These are phyloP conservation scores for Exobasidium cylindrosporum DNA, from an alignment of 1,284 basidiomycete genomes.

Conservation along the genomic window DNA sequence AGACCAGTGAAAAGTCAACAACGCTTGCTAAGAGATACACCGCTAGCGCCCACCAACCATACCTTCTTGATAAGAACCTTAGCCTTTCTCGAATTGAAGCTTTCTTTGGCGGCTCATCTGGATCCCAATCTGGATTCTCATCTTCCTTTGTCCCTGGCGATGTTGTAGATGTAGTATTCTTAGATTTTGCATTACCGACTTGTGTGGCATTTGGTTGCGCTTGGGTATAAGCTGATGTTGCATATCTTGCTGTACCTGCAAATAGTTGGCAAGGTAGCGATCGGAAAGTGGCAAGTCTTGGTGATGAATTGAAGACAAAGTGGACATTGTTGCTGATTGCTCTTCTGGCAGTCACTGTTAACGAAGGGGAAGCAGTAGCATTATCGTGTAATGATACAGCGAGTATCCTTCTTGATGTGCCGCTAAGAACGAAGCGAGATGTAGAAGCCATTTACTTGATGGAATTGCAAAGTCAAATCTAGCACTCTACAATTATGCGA, in stretches of 20 bases:
- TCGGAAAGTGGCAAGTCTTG: neutral
- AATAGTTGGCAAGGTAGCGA: neutral
- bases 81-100: slow-evolving; percentile 32
- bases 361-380: neutral
- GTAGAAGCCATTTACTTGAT: too few species aligned
- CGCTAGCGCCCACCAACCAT: slow-evolving; percentile 53
- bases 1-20: slow-evolving; percentile 62
- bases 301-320: neutral
- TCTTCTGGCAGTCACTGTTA: neutral
- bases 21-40: slow-evolving; percentile 41
- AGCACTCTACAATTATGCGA: too few species aligned
- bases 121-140: neutral
- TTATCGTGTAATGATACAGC: neutral
- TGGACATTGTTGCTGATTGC: neutral
- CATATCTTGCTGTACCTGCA: neutral
- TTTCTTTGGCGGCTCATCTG: slow-evolving; percentile 19
- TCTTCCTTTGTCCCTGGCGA: neutral
- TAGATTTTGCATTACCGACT: neutral
- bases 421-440: neutral
- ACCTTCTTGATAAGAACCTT: slow-evolving; percentile 41
- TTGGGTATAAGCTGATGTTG: slow-evolving; percentile 1
- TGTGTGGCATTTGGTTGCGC: neutral
- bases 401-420: neutral
- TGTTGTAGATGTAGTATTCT: neutral
- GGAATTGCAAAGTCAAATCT: too few species aligned